Conservation (phyloP, 2,329 filamentous ascomycete species). For the Colletotrichum theobromicola region DNA sequence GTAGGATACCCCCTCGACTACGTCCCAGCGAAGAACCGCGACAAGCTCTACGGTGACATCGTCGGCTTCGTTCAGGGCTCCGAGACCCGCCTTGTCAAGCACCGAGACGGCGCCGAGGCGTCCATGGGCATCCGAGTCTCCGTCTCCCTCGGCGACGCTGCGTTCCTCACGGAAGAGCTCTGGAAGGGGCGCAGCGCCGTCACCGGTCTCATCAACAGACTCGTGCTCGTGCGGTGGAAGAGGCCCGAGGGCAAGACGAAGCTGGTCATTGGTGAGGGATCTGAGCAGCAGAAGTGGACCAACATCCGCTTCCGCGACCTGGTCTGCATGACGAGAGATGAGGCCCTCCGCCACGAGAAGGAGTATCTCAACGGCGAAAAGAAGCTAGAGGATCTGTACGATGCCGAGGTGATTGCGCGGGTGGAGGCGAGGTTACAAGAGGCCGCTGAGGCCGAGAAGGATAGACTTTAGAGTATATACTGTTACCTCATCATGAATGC, state of each 20-base stretch:
- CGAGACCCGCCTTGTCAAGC: conserved; percentile 70
- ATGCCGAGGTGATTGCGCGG: conserved; percentile 65
- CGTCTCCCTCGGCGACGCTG: conserved; percentile 79
- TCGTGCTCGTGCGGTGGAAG: conserved; percentile 83
- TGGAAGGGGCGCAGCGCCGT: conserved; percentile 83
- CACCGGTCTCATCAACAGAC: conserved; percentile 79
- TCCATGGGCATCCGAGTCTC: conserved; percentile 79
- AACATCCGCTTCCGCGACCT: conserved; percentile 72
- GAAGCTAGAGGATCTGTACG: conserved; percentile 75
- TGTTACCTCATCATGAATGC: not conserved
- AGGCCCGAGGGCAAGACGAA: conserved; percentile 66
- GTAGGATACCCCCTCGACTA: conserved; percentile 86
- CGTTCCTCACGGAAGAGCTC: conserved; percentile 89
- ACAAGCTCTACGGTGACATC: conserved; percentile 92
- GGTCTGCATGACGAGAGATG: conserved; percentile 93
- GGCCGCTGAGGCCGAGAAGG: conserved; percentile 65
- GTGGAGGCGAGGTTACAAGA: conserved; percentile 73
- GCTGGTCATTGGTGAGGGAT: conserved; percentile 64
- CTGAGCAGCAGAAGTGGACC: conserved; percentile 80
- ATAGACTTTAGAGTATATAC: conserved; percentile 35
- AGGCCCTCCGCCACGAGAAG: conserved; percentile 80
- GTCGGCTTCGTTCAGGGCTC: conserved; percentile 75
- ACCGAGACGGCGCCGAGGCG: conserved; percentile 13
- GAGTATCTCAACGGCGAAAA: conserved; percentile 75
- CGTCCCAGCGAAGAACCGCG: conserved; percentile 77